Base-by-base conservation (phyloP, 2,329 filamentous ascomycete species). In the Zymoseptoria passerinii region DNA sequence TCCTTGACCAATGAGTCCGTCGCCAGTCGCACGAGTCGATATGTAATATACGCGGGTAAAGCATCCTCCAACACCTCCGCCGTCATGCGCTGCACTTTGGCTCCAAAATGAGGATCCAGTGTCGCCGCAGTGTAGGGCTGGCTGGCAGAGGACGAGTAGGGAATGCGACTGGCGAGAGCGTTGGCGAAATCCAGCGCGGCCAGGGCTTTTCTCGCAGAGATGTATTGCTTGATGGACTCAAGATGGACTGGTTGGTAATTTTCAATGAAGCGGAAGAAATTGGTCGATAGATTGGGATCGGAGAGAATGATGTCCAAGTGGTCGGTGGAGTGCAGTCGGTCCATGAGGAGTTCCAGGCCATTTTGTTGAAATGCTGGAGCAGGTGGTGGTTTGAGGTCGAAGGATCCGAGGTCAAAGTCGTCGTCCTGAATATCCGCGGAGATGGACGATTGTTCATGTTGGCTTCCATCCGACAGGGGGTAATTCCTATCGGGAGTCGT, bases 131-230 rank as follows among this genome's bases (percentile, higher is more conserved):
- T 54, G 6, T 66, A 61, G 1, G 64, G 62, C 0, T 58, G 60
- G 51, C 69, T 65, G 20, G 67, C 2, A 23, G 23, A 68, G 3
- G 64, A 60, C 6, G 18, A 65, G 59, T 13, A 57, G 23, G 65
- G 61, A 2, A 76, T 58, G 13, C 65, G 68, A 27, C 73, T 68
- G 7, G 74, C 75, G 52, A 78, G 59, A 1, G 75, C 71, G 62
- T 77, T 77, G 27, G 76, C 76, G 63, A 77, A 78, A 53, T 76
- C 73, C 8, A 78, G 63, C 0, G 76, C 76, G 6, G 71, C 69
- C 48, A 73, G 69, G 0, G 74, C 76, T 61, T 78, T 78, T 56
- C 73, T 71, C 10, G 70, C 68, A 52, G 75, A 72, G 1, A 74
- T 61, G 64, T 77, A 77, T 18, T 70, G 68, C 5, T 71, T 65